Evolutionary conservation across 495 filamentous ascomycete species (phyloP).

Genomic region (Elaphomyces granulatus): DNA sequence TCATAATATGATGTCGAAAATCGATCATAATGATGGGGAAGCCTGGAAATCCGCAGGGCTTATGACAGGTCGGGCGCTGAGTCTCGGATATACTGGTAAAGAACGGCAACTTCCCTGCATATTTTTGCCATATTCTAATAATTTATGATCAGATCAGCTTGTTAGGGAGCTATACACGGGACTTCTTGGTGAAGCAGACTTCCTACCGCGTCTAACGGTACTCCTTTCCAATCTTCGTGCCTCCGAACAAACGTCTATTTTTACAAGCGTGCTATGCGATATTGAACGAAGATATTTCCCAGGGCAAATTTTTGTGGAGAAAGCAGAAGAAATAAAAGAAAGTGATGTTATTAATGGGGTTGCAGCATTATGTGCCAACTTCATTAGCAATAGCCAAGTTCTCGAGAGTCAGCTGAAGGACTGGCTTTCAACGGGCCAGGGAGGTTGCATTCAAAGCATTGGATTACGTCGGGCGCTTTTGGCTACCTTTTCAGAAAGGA

Average conservation of each 20-base stretch:
- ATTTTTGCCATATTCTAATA: too few relatives aligned
- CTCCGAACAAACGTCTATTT: slow-evolving; percentile 43
- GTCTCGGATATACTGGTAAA: slow-evolving; percentile 62
- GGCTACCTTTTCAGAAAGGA: slow-evolving; percentile 39
- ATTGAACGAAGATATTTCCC: slow-evolving; percentile 41
- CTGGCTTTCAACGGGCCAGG: slow-evolving; percentile 44
- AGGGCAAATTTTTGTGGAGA: slow-evolving; percentile 5
- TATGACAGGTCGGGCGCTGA: slow-evolving; percentile 49
- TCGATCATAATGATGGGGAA: slow-evolving; percentile 23
- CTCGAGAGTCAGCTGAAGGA: slow-evolving; percentile 42
- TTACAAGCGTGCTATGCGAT: slow-evolving; percentile 43
- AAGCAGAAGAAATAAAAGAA: slow-evolving; percentile 3
- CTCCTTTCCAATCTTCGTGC: slow-evolving; percentile 35
- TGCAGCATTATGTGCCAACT: slow-evolving; percentile 24
- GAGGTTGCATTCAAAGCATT: slow-evolving; percentile 47
- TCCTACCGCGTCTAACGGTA: slow-evolving; percentile 17
- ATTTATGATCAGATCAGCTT: slow-evolving; percentile 45
- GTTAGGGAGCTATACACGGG: slow-evolving; percentile 34
- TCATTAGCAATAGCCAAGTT: slow-evolving; percentile 21
- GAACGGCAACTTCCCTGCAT: too few relatives aligned
- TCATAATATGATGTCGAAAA: slow-evolving; percentile 31
- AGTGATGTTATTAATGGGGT: slow-evolving; percentile 17
- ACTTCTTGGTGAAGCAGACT: slow-evolving; percentile 25
- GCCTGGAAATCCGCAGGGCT: slow-evolving; percentile 41
- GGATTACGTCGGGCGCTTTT: slow-evolving; percentile 54